Evolutionary conservation across 352 stramenopile species (phyloP).

Genomic region (Phytophthora sansomeana): DNA sequence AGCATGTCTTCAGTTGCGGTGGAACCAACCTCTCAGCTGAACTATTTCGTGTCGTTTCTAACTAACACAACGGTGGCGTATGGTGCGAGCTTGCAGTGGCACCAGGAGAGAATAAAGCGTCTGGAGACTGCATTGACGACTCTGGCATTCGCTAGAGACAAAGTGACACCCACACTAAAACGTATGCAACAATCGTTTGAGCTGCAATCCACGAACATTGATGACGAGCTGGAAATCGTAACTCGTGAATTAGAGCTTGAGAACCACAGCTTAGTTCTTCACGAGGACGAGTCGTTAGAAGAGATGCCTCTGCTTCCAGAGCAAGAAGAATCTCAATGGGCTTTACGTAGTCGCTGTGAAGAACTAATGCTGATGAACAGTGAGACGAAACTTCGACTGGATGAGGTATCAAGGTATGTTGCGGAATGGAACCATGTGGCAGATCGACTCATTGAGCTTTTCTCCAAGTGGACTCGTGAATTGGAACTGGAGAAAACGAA

Average conservation of each 20-base stretch:
- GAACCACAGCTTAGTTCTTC: background rate
- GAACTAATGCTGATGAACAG: constrained; percentile 31
- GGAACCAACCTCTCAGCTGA: constrained; percentile 21
- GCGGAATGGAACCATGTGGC: constrained; percentile 23
- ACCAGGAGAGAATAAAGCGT: constrained; percentile 3
- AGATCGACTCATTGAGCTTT: constrained; percentile 12
- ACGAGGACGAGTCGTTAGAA: background rate
- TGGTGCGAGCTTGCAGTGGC: background rate
- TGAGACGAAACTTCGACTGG: constrained; percentile 24
- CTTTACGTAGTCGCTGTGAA: constrained; percentile 21
- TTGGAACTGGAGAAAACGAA: constrained; percentile 11
- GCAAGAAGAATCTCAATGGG: constrained; percentile 17
- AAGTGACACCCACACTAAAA: constrained; percentile 26
- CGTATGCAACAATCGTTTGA: constrained; percentile 10
- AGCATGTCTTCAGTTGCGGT: background rate
- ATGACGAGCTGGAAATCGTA: constrained; percentile 8
- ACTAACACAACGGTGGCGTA: constrained; percentile 23
- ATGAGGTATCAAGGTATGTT: constrained; percentile 9
- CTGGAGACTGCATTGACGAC: constrained; percentile 20
- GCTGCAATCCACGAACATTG: constrained; percentile 5
- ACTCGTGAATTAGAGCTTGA: background rate
- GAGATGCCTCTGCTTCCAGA: background rate
- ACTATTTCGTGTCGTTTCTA: constrained; percentile 40
- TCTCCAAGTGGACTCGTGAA: constrained; percentile 23
- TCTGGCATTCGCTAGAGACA: constrained; percentile 18